Evolutionary conservation across 2,329 filamentous ascomycete genomes (phyloP).

Genomic region (Seiridium cupressi): DNA sequence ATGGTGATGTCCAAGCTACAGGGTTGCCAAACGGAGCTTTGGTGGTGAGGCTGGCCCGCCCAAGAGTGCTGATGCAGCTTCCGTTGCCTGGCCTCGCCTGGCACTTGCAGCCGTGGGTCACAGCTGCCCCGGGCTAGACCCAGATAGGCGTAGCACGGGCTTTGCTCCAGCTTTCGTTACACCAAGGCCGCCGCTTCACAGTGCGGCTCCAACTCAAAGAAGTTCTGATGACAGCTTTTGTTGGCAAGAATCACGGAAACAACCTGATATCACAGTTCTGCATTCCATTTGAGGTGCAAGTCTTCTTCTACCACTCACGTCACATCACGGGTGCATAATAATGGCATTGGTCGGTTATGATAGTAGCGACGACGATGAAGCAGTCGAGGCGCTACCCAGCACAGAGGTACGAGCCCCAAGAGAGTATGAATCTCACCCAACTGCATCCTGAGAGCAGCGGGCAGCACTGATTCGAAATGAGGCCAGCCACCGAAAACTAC

Average conservation of each 20-base stretch:
- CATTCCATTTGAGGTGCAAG: too few species aligned
- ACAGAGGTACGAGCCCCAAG: conserved; percentile 25
- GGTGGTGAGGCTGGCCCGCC: conserved; percentile 1
- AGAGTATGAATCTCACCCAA: conserved; percentile 6
- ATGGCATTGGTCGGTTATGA: conserved; percentile 28
- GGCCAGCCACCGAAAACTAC: conserved; percentile 26
- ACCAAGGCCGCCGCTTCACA: too few species aligned
- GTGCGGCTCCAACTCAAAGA: too few species aligned
- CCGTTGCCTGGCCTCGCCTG: conserved; percentile 8
- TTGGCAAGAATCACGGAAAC: neutral
- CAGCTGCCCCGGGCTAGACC: neutral
- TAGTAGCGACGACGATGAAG: conserved; percentile 28
- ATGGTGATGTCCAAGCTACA: neutral
- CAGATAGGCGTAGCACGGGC: neutral
- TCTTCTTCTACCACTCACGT: too few species aligned
- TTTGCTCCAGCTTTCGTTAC: too few species aligned
- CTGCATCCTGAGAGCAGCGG: conserved; percentile 17
- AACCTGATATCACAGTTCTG: too few species aligned
- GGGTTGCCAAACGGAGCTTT: neutral
- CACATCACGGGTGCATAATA: neutral
- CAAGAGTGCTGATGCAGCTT: conserved; percentile 11
- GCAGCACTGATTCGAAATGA: conserved; percentile 30
- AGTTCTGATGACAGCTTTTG: too few species aligned
- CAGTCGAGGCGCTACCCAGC: conserved; percentile 16
- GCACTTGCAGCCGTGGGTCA: neutral